phyloP scores from a whole-genome alignment of 345 rosid species.

The Laguncularia racemosa region DNA sequence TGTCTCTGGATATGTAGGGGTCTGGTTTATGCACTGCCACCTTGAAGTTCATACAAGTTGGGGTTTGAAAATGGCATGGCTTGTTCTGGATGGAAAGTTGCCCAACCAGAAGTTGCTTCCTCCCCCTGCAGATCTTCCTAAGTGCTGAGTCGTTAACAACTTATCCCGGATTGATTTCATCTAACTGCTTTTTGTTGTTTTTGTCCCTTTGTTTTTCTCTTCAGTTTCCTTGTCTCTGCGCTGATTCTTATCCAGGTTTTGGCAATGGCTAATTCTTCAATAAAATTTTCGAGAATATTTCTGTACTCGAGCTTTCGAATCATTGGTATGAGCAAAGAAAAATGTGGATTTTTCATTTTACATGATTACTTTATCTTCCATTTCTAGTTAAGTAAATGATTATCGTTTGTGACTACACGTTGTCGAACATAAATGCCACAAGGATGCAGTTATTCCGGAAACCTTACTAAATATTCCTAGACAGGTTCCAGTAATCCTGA shows the following conservation, averaged over 20 bases:
- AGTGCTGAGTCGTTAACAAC: constrained; percentile 26
- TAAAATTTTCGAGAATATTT: neutral
- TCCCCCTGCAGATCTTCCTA: constrained; percentile 62
- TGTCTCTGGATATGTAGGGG: too few species aligned
- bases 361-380: neutral
- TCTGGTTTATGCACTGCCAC: constrained; percentile 55
- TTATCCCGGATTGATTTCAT: neutral
- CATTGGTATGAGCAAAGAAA: neutral
- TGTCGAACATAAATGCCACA: too few species aligned
- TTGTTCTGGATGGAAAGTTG: constrained; percentile 59
- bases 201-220: neutral
- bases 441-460: too few species aligned
- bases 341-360: neutral
- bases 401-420: too few species aligned
- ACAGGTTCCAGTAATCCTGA: too few species aligned
- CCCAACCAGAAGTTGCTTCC: constrained; percentile 59
- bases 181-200: constrained; percentile 8
- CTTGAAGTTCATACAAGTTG: constrained; percentile 74
- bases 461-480: too few species aligned
- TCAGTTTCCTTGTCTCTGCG: neutral
- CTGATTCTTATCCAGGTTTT: neutral
- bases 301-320: neutral
- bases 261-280: constrained; percentile 3
- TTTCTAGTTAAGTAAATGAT: too few species aligned
- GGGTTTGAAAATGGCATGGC: constrained; percentile 75